phyloP scores from a whole-genome alignment of 108 stramenopile species.

The Nannochloropsis granulata region DNA sequence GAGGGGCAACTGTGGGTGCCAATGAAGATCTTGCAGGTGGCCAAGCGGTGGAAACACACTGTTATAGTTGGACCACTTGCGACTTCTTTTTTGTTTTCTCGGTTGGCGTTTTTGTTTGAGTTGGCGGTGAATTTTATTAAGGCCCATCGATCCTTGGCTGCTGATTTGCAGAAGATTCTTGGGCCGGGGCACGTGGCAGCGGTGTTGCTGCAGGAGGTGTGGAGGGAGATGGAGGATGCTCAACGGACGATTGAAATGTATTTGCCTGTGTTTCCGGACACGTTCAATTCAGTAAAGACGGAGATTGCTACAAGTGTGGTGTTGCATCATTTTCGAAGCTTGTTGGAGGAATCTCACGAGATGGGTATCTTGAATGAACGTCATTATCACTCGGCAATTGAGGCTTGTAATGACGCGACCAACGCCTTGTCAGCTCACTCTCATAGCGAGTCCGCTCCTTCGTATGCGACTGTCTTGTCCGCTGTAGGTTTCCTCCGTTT shows the following conservation, averaged over 20 bases:
- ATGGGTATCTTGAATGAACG: neutral
- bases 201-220: neutral
- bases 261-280: neutral
- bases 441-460: neutral
- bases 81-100: neutral
- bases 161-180: neutral
- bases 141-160: neutral
- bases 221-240: neutral
- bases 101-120: conserved; percentile 17
- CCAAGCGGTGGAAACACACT: neutral
- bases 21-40: neutral
- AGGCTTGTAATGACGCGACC: neutral
- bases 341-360: neutral
- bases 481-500: neutral
- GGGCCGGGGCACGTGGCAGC: neutral
- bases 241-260: neutral
- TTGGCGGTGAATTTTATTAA: conserved; percentile 17
- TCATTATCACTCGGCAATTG: neutral
- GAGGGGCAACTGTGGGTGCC: neutral
- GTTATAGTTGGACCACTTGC: neutral
- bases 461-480: neutral
- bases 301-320: neutral
- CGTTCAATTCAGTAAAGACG: neutral
- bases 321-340: neutral
- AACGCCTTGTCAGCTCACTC: neutral